Base-by-base conservation (phyloP, 148 eudicot species). In the Silene conica region DNA sequence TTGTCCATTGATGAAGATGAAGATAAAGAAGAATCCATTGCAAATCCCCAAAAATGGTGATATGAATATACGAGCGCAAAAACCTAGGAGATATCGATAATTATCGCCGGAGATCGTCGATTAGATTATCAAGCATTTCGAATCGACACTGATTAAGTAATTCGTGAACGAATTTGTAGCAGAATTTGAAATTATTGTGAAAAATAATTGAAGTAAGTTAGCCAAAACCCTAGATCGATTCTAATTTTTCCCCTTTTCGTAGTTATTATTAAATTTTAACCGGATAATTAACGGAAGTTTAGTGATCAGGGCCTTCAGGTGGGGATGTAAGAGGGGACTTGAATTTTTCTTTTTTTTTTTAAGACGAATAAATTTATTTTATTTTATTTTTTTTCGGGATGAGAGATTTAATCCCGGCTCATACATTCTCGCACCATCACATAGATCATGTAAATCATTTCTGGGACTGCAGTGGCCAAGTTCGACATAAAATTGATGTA, bases 11-110 rank as follows among this genome's bases (percentile, higher is more conserved):
- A 75, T 76, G 84, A 79, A 68, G 87, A 73, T 64, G 92, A 80
- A 90, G 92, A 82, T 48, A 48, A 48, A 9, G 54, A 11, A 48
- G 54, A 48, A 88, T 90, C 95, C 8, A 88, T 87, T 57, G 88
- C 92, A 68, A 73, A 16, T 23, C 45, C 15, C 25, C 55, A 13
- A 18, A 21, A 61, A 61, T 7, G 25, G 21, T 7, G 12, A 48
- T 8, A 8, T 7, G 25, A 61, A 61, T 9, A 23, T 25, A 26
- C 38, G 52, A 54, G 26, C 45, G 15, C 16, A 16, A 1, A 63
- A 74, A 31, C 28, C 50, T 34, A 63, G 45, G 45, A 3, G 1
- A 48, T 65, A 52, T n/a, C 8, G 1, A 19, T 28, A 19, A 52
- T 46, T 64, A 64, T 22, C 50, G 21, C 45, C 7, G 55, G 23